Percentiles rank a stretch among this genome's conserved stretches.
phyloP scores from a whole-genome alignment of 2,329 filamentous ascomycete genomes.

The Ophiostoma sp. region DNA sequence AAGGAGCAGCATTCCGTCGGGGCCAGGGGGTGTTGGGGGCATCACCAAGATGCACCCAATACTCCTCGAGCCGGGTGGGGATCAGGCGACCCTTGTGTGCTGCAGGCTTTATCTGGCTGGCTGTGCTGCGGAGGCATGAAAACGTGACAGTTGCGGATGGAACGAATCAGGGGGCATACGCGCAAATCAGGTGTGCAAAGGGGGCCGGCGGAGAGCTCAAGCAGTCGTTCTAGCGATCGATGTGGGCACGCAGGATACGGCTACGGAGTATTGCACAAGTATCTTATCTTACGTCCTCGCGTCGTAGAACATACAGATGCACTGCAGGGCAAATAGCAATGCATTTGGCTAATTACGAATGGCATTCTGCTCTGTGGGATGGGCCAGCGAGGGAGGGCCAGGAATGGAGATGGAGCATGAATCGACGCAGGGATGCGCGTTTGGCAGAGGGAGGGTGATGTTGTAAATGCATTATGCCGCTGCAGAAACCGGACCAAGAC shows the following conservation, averaged over 20 bases:
- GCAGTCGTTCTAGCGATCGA: not conserved
- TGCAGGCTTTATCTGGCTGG: not conserved
- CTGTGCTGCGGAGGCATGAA: not conserved
- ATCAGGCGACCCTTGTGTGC: not conserved
- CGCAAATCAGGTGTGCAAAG: not conserved
- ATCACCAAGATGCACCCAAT: slow-evolving; percentile 2
- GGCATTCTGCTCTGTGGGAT: not conserved
- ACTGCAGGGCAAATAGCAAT: not conserved
- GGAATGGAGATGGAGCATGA: slow-evolving; percentile 8
- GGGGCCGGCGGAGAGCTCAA: not conserved
- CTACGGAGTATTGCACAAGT: no score
- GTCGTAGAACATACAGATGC: not conserved
- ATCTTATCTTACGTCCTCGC: no score
- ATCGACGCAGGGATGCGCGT: slow-evolving; percentile 6
- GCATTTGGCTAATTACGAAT: not conserved
- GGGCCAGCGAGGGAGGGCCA: not conserved
- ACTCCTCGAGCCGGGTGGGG: not conserved
- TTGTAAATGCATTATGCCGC: slow-evolving; percentile 9
- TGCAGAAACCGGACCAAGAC: not conserved
- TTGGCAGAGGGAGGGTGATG: not conserved
- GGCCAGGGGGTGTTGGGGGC: slow-evolving; percentile 3
- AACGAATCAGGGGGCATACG: not conserved
- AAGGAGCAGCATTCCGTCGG: slow-evolving; percentile 5
- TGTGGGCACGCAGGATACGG: not conserved
- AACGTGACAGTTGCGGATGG: not conserved